Evolutionary conservation across 192 early-diverging fungal genomes (phyloP), one percentile per base, ranked within the genome.

Genomic region (Cladochytrium replicatum): DNA sequence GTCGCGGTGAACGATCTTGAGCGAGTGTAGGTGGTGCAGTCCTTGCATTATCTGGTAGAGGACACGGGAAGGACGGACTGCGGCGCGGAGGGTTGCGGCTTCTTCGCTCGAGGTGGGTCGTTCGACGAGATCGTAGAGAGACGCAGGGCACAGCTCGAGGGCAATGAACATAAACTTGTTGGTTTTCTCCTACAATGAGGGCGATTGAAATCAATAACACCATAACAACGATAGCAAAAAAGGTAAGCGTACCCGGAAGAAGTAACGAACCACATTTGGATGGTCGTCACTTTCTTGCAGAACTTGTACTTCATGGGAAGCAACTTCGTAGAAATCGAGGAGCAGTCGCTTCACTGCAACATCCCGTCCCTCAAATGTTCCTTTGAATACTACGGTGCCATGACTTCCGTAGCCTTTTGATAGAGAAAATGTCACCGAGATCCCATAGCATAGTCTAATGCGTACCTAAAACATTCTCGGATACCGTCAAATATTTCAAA

Each of bases 1-100:
- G 58, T 99, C 95, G 6, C 95, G 81, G 62, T 99, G 95, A 2
- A 99, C 93, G 55, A 99, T 91, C 64, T 96, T 91, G 26, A 97
- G 72, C 25, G 77, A 74, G 58, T 99, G 95, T 9, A 99, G 60
- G 52, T 96, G 87, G 38, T 84, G 73, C 11, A 99, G 60, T 0
- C 95, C 95, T 13, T 68, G 60, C 44, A 88, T 78, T 30, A 97
- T 87, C 65, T 97, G 92, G 37, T 75, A 74, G 41, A 95, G 64
- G 15, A 88, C 77, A 26, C 75, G 72, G 45, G 74, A 69, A 4
- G 87, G 77, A 37, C 82, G 71, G 38, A 86, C 41, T 1, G 65
- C 54, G 30, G 1, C 39, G 19, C 55, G 64, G 9, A 80, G 61
- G 44, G 77, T 43, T 6, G 74, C 60, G 5, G 72, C 63, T 19